Evolutionary conservation across 2,329 filamentous ascomycete genomes (phyloP).

Genomic region (Fusarium sp.): DNA sequence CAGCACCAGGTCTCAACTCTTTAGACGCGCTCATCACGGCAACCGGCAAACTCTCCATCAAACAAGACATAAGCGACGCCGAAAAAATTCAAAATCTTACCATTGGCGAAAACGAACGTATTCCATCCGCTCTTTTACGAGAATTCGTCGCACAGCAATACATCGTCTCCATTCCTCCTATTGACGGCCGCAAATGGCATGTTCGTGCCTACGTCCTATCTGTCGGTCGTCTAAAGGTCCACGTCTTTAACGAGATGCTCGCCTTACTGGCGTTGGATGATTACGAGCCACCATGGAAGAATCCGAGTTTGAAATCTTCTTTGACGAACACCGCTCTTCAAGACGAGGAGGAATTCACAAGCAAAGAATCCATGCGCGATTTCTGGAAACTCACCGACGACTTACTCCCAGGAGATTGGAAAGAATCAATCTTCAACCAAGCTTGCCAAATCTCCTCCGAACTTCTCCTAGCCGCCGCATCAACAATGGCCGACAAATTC

Average conservation of each 20-base stretch:
- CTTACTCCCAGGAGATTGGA: constrained; percentile 50
- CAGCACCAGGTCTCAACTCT: constrained; percentile 43
- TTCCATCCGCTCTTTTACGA: constrained; percentile 52
- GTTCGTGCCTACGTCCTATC: constrained; percentile 51
- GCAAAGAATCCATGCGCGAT: constrained; percentile 50
- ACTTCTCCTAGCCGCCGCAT: constrained; percentile 49
- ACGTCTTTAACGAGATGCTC: constrained; percentile 53
- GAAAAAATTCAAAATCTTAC: constrained; percentile 34
- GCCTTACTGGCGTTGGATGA: constrained; percentile 50
- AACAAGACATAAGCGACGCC: constrained; percentile 1
- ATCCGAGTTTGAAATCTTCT: constrained; percentile 49
- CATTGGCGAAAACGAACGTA: constrained; percentile 49
- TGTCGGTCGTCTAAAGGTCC: constrained; percentile 52
- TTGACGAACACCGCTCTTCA: constrained; percentile 54
- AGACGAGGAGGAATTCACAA: constrained; percentile 49
- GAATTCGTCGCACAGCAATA: constrained; percentile 54
- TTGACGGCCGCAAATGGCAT: constrained; percentile 53
- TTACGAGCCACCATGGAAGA: constrained; percentile 52
- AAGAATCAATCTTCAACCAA: constrained; percentile 53
- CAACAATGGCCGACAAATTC: constrained; percentile 55
- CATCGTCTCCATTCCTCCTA: constrained; percentile 47
- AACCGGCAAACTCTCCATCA: constrained; percentile 36
- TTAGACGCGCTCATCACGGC: constrained; percentile 49
- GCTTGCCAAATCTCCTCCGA: constrained; percentile 50
- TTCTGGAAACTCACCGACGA: too few species aligned